Percentiles rank a stretch among this genome's conserved stretches.
phyloP scores from a whole-genome alignment of 768 basidiomycete genomes.

The Cystobasidiopsis lactophilus region DNA sequence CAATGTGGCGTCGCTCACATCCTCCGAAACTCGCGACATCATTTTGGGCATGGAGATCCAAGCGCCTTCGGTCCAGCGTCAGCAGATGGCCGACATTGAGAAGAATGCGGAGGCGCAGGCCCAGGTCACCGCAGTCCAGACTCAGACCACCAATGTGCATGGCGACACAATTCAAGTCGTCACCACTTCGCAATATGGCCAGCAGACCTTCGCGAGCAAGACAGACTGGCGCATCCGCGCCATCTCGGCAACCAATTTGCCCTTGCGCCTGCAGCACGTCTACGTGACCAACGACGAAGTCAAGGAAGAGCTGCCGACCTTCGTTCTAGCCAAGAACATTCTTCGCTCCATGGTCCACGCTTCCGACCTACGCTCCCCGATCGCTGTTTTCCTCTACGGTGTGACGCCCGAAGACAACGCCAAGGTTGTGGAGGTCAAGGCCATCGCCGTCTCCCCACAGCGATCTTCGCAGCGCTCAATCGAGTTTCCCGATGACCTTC shows the following conservation, averaged over 20 bases:
- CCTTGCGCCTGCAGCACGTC: constrained; percentile 90
- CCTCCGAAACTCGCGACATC: constrained; percentile 90
- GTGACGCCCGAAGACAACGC: constrained; percentile 83
- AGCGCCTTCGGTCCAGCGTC: constrained; percentile 73
- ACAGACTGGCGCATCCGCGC: constrained; percentile 99
- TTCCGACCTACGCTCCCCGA: constrained; percentile 84
- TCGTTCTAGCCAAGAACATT: constrained; percentile 91
- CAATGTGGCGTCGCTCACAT: constrained; percentile 90
- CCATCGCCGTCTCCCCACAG: constrained; percentile 92
- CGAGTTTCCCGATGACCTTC: constrained; percentile 70
- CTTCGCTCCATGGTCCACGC: constrained; percentile 80
- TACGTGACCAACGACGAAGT: constrained; percentile 99
- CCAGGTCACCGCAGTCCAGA: constrained; percentile 89
- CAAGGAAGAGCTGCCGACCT: constrained; percentile 91
- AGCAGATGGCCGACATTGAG: constrained; percentile 98
- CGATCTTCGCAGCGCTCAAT: constrained; percentile 85
- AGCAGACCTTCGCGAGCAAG: constrained; percentile 96
- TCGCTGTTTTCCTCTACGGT: constrained; percentile 84
- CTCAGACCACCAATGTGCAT: constrained; percentile 93
- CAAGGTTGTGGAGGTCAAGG: constrained; percentile 97
- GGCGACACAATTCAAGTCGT: constrained; percentile 89
- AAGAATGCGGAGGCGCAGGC: constrained; percentile 83
- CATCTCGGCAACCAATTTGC: constrained; percentile 86
- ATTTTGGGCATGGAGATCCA: constrained; percentile 98
- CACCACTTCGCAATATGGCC: constrained; percentile 94